Percentiles rank a stretch among this genome's conserved stretches.
phyloP scores from a whole-genome alignment of 2,329 filamentous ascomycete species.

The Phoma sp. region DNA sequence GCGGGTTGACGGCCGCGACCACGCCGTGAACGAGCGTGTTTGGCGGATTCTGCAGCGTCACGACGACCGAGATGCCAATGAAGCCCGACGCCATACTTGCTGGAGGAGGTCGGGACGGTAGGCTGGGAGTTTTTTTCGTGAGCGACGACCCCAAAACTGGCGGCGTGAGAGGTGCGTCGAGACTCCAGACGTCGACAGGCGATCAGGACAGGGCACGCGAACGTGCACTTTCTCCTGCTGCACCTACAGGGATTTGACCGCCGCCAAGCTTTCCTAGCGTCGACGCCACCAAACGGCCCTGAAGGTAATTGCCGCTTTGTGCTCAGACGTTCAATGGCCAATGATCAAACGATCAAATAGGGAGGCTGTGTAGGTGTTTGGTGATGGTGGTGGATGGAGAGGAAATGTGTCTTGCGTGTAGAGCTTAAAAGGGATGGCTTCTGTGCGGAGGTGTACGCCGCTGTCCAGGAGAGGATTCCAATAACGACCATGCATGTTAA shows the following conservation, averaged over 20 bases:
- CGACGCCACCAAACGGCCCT: conserved; percentile 10
- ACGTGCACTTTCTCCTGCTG: conserved; percentile 5
- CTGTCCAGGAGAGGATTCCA: too few relatives aligned
- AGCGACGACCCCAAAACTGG: conserved; percentile 13
- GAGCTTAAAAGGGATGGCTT: too few relatives aligned
- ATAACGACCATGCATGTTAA: too few relatives aligned
- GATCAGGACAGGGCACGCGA: too few relatives aligned
- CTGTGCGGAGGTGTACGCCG: too few relatives aligned
- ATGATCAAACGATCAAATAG: too few relatives aligned
- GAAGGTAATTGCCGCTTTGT: neutral
- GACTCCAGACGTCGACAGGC: neutral
- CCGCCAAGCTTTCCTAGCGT: conserved; percentile 13
- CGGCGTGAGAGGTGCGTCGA: conserved; percentile 14
- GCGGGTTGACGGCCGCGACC: conserved; percentile 72
- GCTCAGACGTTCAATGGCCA: too few relatives aligned
- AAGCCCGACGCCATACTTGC: conserved; percentile 68
- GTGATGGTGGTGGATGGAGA: too few relatives aligned
- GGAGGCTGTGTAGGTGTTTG: too few relatives aligned
- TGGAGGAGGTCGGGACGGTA: neutral
- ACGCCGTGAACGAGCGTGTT: conserved; percentile 71
- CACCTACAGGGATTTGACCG: conserved; percentile 10
- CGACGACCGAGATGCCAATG: conserved; percentile 76
- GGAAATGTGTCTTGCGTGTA: too few relatives aligned
- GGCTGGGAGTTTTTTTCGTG: neutral
- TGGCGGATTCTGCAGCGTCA: conserved; percentile 71